These are phyloP conservation scores for Scedosporium aurantiacum DNA, from an alignment of 2,329 filamentous ascomycete genomes.

Conservation along the genomic window DNA sequence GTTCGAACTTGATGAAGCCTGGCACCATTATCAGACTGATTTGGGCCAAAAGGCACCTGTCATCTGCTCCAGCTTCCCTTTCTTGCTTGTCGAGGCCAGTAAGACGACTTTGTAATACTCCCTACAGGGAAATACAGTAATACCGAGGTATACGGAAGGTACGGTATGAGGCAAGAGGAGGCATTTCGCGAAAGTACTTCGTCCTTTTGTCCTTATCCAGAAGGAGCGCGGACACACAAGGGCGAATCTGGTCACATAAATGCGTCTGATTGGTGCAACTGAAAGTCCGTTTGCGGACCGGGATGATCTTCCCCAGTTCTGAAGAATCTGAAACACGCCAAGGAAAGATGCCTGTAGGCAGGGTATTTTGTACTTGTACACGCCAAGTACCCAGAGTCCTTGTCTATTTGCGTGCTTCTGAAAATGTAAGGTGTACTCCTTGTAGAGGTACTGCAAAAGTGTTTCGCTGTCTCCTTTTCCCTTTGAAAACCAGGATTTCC, in stretches of 20 bases:
- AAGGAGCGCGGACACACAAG: not conserved
- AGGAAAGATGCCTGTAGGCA: not conserved
- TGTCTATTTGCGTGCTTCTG: not conserved
- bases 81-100: too few relatives aligned
- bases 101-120: too few relatives aligned
- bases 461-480: not conserved
- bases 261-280: not conserved
- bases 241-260: not conserved
- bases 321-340: constrained; percentile 2
- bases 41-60: too few relatives aligned
- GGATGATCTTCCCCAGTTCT: constrained; percentile 3
- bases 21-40: too few relatives aligned
- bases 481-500: not conserved
- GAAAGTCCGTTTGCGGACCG: not conserved
- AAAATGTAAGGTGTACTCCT: not conserved
- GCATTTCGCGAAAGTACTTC: too few relatives aligned
- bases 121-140: too few relatives aligned
- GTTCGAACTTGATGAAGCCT: too few relatives aligned
- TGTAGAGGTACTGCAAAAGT: not conserved
- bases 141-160: too few relatives aligned
- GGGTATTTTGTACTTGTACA: not conserved
- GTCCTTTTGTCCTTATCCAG: too few relatives aligned
- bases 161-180: too few relatives aligned
- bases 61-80: too few relatives aligned
- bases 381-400: not conserved